Percentiles rank a stretch among this genome's conserved stretches.
Evolutionary conservation across 805 yeast genomes (phyloP).

Genomic region (Saccharomycopsis javanensis): DNA sequence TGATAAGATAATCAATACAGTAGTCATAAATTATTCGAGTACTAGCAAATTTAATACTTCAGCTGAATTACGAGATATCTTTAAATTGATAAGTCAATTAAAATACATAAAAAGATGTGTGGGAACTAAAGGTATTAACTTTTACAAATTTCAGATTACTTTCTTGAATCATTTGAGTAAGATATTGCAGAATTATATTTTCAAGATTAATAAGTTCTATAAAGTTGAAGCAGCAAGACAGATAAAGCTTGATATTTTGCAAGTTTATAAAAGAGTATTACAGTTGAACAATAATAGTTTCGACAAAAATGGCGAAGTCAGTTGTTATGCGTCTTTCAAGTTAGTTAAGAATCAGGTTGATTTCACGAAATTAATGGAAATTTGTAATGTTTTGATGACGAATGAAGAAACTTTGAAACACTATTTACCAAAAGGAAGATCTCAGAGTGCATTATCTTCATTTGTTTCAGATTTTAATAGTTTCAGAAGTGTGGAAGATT

Average conservation of each 20-base stretch:
- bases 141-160: neutral
- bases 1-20: neutral
- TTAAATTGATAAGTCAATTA: neutral
- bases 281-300: neutral
- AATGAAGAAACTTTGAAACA: neutral
- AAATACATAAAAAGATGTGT: neutral
- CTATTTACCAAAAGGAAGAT: neutral
- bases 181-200: slow-evolving; percentile 3
- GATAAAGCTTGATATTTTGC: slow-evolving; percentile 10
- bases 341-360: neutral
- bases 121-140: neutral
- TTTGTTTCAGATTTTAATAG: neutral
- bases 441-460: neutral
- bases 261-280: neutral
- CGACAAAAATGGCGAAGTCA: neutral
- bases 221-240: slow-evolving; percentile 7
- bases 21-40: neutral
- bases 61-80: neutral
- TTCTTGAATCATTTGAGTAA: neutral
- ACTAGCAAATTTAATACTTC: neutral
- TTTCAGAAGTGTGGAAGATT: neutral
- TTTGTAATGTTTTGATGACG: slow-evolving; percentile 8
- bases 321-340: neutral
- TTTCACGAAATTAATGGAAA: slow-evolving; percentile 6
- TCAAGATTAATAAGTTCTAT: slow-evolving; percentile 9